Evolutionary conservation across 257 asterid genomes (phyloP).

Genomic region (Solanum lycopersicoides): DNA sequence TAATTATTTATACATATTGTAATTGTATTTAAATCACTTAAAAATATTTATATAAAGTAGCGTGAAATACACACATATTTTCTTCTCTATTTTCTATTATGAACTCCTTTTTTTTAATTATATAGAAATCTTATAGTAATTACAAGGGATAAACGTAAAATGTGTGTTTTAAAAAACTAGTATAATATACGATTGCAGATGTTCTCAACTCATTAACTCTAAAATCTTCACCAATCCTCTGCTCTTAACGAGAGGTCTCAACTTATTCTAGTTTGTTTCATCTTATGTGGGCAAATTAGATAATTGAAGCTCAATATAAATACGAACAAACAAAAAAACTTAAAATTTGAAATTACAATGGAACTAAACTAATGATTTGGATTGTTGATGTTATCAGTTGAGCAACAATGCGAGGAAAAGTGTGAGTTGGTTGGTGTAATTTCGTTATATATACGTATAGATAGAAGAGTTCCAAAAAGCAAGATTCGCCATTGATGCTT

Average conservation of each 20-base stretch:
- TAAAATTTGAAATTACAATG: not conserved
- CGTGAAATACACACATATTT: no score
- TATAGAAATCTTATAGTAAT: no score
- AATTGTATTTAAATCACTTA: no score
- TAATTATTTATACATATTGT: no score
- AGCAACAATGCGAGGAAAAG: not conserved
- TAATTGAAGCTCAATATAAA: not conserved
- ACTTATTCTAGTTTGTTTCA: not conserved
- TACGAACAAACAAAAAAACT: not conserved
- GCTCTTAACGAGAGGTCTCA: not conserved
- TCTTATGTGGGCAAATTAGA: not conserved
- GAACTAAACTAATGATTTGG: not conserved
- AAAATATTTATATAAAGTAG: no score
- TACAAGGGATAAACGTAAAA: no score
- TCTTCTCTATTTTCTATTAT: no score
- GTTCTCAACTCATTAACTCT: not conserved
- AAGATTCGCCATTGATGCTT: not conserved
- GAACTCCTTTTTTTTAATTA: no score
- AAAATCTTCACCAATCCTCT: not conserved
- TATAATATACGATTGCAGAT: not conserved
- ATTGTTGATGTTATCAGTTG: not conserved
- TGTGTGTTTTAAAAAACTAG: no score
- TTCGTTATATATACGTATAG: not conserved
- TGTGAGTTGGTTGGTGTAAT: not conserved
- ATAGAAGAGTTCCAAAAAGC: not conserved